These are phyloP conservation scores for Cutaneotrichosporon sp. DNA, from an alignment of 1,284 basidiomycete species.

Conservation along the genomic window DNA sequence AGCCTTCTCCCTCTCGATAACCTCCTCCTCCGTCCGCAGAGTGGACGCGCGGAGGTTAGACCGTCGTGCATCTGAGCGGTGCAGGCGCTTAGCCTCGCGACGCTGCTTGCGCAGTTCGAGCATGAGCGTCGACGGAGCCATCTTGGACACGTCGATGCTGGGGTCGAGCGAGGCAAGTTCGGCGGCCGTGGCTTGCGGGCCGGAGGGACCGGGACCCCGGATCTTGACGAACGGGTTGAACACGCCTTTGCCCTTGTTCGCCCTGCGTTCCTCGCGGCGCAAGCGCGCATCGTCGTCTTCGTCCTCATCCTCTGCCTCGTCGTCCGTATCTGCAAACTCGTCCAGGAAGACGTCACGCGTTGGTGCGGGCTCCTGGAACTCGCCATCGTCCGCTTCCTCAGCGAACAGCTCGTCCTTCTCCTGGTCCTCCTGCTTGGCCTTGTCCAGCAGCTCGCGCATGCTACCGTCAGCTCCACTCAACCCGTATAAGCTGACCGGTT, in stretches of 20 bases:
- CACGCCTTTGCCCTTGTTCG: constrained; percentile 40
- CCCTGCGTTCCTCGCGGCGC: constrained; percentile 40
- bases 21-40: constrained; percentile 38
- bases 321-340: constrained; percentile 52
- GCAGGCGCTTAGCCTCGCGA: constrained; percentile 40
- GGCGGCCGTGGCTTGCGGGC: constrained; percentile 16
- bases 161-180: constrained; percentile 34
- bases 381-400: constrained; percentile 48
- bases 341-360: constrained; percentile 47
- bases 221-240: constrained; percentile 38
- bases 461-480: constrained; percentile 24
- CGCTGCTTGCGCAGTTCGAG: constrained; percentile 41
- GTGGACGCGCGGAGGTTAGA: constrained; percentile 48
- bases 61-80: constrained; percentile 40
- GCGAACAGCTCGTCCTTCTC: constrained; percentile 43
- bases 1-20: constrained; percentile 33
- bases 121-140: constrained; percentile 49
- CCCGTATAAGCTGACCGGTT: constrained; percentile 39
- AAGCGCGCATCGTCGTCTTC: constrained; percentile 35
- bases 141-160: constrained; percentile 34
- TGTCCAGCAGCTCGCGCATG: constrained; percentile 51
- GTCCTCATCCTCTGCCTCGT: constrained; percentile 43
- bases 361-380: constrained; percentile 48
- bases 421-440: constrained; percentile 46
- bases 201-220: constrained; percentile 14